These are phyloP conservation scores for Triticum monococcum DNA, from an alignment of 176 grass and related monocot species.

Conservation along the genomic window DNA sequence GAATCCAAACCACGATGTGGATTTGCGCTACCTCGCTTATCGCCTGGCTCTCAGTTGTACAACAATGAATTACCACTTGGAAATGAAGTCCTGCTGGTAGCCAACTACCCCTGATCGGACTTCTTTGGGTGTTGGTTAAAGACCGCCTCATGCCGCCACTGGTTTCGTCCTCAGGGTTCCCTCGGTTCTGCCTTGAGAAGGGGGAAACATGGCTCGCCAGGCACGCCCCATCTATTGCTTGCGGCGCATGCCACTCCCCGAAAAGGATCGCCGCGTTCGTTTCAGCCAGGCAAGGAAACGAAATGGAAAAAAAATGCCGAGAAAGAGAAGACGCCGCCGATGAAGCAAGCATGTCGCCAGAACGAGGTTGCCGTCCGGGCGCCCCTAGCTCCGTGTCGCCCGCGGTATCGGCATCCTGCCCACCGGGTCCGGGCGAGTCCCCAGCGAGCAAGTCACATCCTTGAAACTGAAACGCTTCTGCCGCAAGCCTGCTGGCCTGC, in stretches of 20 bases:
- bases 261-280: neutral
- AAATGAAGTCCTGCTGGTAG: neutral
- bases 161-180: neutral
- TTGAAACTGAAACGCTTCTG: constrained; percentile 40
- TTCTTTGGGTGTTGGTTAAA: neutral
- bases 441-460: constrained; percentile 18
- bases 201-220: neutral
- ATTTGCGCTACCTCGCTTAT: neutral
- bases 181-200: neutral
- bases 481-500: neutral
- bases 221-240: constrained; percentile 5
- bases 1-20: too few relatives aligned
- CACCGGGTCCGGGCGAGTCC: neutral
- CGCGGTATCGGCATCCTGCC: constrained; percentile 7
- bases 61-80: neutral
- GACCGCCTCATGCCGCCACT: neutral
- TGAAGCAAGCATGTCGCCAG: neutral
- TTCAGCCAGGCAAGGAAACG: neutral
- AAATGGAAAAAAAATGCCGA: neutral
- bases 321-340: neutral
- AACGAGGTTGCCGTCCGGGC: neutral
- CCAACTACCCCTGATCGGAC: neutral
- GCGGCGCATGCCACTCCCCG: neutral
- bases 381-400: constrained; percentile 29
- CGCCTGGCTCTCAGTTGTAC: neutral